Evolutionary conservation across 768 basidiomycete species (phyloP).

Genomic region (Mycena leptocephala): DNA sequence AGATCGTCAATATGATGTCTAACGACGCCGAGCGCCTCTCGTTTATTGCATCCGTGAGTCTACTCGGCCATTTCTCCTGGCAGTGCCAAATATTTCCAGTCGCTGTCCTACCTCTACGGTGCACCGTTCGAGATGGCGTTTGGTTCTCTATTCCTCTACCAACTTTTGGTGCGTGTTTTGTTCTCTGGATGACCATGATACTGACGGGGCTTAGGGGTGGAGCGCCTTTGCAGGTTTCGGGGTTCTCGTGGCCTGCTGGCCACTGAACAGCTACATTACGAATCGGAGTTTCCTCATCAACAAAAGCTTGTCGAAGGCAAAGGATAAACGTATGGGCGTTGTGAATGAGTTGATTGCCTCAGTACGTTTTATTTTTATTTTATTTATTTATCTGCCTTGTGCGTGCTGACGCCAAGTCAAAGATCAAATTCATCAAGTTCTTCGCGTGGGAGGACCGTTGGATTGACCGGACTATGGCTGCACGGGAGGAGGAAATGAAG

Average conservation of each 20-base stretch:
- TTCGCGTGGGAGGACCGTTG: slow-evolving; percentile 33
- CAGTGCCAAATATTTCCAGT: no score
- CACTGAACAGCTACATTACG: slow-evolving; percentile 79
- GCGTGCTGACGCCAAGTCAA: no score
- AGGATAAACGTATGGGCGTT: slow-evolving; percentile 86
- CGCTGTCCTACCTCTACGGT: slow-evolving; percentile 43
- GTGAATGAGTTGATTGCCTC: slow-evolving; percentile 85
- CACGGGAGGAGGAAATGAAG: slow-evolving; percentile 25
- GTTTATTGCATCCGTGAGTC: slow-evolving; percentile 74
- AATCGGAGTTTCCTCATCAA: slow-evolving; percentile 74
- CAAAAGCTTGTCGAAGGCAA: slow-evolving; percentile 72
- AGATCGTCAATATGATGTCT: slow-evolving; percentile 92
- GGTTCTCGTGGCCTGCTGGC: slow-evolving; percentile 77
- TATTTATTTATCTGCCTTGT: no score
- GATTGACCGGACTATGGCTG: slow-evolving; percentile 23
- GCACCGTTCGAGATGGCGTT: slow-evolving; percentile 29
- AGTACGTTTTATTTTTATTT: slow-evolving; percentile 44
- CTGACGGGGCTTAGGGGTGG: no score
- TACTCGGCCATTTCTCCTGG: no score
- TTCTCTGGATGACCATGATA: no score
- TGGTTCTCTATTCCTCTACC: slow-evolving; percentile 32
- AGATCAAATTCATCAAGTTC: slow-evolving; percentile 60
- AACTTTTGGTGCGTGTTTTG: slow-evolving; percentile 79
- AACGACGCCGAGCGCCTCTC: slow-evolving; percentile 82
- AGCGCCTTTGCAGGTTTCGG: slow-evolving; percentile 85